phyloP scores from a whole-genome alignment of 1,284 basidiomycete species.

The Kalmanozyma brasiliensis region DNA sequence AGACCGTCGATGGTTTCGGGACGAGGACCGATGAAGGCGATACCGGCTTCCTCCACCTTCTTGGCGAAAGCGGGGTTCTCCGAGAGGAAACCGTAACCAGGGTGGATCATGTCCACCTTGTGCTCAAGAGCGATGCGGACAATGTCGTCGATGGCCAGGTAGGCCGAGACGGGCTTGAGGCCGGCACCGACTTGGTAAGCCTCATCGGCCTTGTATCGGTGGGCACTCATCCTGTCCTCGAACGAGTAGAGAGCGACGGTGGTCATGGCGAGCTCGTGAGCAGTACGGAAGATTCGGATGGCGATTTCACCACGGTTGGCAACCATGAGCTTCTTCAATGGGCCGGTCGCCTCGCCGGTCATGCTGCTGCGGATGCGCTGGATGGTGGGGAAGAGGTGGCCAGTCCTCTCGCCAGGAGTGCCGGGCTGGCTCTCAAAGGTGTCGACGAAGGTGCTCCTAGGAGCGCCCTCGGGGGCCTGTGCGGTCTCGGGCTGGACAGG shows the following conservation, averaged over 20 bases:
- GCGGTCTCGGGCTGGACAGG: constrained; percentile 44
- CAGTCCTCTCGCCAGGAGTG: constrained; percentile 59
- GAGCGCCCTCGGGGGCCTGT: constrained; percentile 50
- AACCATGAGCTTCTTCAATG: constrained; percentile 65
- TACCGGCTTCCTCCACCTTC: constrained; percentile 95
- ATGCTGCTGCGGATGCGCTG: constrained; percentile 60
- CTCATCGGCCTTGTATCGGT: constrained; percentile 99
- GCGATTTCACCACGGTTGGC: constrained; percentile 80
- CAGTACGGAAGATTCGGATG: constrained; percentile 96
- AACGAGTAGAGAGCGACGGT: constrained; percentile 98
- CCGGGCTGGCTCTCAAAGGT: constrained; percentile 61
- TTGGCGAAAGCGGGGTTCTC: constrained; percentile 96
- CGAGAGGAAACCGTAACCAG: constrained; percentile 89
- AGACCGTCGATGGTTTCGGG: constrained; percentile 97
- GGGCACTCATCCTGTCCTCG: constrained; percentile 95
- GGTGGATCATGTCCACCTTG: constrained; percentile 98
- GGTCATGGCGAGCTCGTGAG: constrained; percentile 98
- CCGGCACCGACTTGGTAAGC: constrained; percentile 98
- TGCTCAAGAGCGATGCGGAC: constrained; percentile 78
- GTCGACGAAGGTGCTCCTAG: constrained; percentile 59
- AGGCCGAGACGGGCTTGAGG: constrained; percentile 92
- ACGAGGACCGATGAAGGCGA: constrained; percentile 95
- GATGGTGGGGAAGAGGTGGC: constrained; percentile 62
- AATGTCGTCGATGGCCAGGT: constrained; percentile 97
- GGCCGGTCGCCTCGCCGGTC: constrained; percentile 45